Base-by-base conservation (phyloP, 2,329 filamentous ascomycete species). In the Thyridium curvatum region DNA sequence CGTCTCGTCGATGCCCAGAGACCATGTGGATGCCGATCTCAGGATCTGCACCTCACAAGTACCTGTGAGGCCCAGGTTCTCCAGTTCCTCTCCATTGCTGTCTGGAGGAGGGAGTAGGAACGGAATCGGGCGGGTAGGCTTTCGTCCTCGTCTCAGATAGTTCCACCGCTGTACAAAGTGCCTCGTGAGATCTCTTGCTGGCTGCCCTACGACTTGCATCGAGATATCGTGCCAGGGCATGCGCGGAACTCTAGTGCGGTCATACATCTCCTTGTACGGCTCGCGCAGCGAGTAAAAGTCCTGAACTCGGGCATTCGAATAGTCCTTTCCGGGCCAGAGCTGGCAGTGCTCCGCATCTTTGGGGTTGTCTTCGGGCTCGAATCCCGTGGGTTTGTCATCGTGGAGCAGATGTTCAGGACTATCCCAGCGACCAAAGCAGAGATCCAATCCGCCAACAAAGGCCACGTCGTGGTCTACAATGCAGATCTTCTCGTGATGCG, bases 221-320 rank as follows among this genome's bases (percentile, higher is more conserved):
- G 84, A 81, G 45, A 98, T 89, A 59, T 98, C 93, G 54, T 98
- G 93, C 93, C 93, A 98, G 2, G 93, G 91, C 93, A 97, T 98
- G 45, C 93, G 74, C 2, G 93, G 89, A 14, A 91, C 77, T 56
- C 85, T 85, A 43, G 79, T 84, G 40, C 93, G 83, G 61, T 97
- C 88, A 54, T 97, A 98, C 93, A 97, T 97, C 61, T 98, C 93
- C 55, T 95, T 93, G 53, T 97, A 97, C 2, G 93, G 93, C 59
- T 94, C 88, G 55, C 93, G 84, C 18, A 98, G 76, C 41, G 82
- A 80, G 67, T 88, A 96, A 58, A 98, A 98, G 59, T 98, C 93
- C 51, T 94, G 86, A 3, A 96, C 87, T 51, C 93, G 77, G 14
- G 93, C 91, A 53, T 98, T 98, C 1, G 90, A 96, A 62, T 98